Evolutionary conservation across 257 asterid species (phyloP).

Genomic region (Solanum ossicruentum): DNA sequence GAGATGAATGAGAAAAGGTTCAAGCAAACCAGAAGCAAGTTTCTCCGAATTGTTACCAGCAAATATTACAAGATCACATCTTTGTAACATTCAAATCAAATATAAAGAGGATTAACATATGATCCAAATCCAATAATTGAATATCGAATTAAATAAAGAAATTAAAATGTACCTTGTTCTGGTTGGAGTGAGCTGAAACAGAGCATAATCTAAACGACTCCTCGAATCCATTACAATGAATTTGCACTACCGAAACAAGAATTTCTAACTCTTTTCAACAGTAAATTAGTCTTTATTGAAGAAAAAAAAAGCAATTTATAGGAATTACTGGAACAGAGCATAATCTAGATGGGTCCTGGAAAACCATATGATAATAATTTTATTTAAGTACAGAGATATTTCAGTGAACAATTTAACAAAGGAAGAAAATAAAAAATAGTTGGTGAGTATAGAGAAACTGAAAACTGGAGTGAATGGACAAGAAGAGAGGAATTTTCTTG

Average conservation of each 20-base stretch:
- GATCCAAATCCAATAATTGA: background rate
- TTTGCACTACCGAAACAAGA: background rate
- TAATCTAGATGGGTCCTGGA: conserved; percentile 42
- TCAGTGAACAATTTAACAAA: background rate
- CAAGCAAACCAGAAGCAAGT: conserved; percentile 66
- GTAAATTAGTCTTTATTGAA: background rate
- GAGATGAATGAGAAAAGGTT: conserved; percentile 57
- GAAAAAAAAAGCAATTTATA: background rate
- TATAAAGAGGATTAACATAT: background rate
- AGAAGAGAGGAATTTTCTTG: background rate
- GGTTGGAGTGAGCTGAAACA: conserved; percentile 79
- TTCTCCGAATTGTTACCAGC: conserved; percentile 63
- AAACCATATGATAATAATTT: conserved; percentile 23
- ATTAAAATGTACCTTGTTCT: conserved; percentile 50
- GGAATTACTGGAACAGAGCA: conserved; percentile 40
- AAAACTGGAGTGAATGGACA: background rate
- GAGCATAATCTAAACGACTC: conserved; percentile 49
- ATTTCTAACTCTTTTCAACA: background rate
- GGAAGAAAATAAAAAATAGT: background rate
- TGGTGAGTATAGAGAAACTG: background rate
- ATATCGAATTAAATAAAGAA: background rate
- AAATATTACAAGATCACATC: conserved; percentile 77
- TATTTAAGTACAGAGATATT: background rate
- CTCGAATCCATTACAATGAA: conserved; percentile 39
- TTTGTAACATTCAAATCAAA: conserved; percentile 4